Percentiles rank a stretch among this genome's conserved stretches.
phyloP scores from a whole-genome alignment of 306 rosid genomes.

The Vigna hirtella region DNA sequence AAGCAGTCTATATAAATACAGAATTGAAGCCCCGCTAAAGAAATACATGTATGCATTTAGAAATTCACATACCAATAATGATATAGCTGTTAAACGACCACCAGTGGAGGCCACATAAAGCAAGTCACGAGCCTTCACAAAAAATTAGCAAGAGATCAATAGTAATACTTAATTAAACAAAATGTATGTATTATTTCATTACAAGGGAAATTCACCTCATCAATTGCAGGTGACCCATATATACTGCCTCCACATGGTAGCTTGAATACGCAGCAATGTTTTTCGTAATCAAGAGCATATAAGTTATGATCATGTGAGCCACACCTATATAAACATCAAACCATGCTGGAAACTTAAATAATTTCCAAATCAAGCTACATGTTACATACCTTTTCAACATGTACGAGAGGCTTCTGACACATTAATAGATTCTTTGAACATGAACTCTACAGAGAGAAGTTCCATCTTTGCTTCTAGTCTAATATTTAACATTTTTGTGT shows the following conservation, averaged over 20 bases:
- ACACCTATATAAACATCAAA: conserved; percentile 71
- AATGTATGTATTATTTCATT: background rate
- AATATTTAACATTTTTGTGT: background rate
- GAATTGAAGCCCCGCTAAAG: conserved; percentile 15
- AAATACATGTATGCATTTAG: conserved; percentile 19
- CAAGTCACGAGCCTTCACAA: conserved; percentile 58
- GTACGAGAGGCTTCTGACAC: background rate
- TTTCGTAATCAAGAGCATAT: conserved; percentile 88
- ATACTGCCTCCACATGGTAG: conserved; percentile 89
- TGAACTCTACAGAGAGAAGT: background rate
- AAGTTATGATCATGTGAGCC: conserved; percentile 91
- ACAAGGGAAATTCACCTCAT: conserved; percentile 65
- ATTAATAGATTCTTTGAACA: background rate
- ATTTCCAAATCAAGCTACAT: conserved; percentile 25
- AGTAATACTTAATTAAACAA: conserved; percentile 31
- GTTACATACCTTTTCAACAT: background rate
- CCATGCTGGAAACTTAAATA: conserved; percentile 16
- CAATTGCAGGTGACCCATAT: conserved; percentile 89
- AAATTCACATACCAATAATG: conserved; percentile 54
- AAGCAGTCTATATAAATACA: conserved; percentile 13
- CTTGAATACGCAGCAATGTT: conserved; percentile 71
- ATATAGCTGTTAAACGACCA: conserved; percentile 77
- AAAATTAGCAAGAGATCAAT: conserved; percentile 27
- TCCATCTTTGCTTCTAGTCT: conserved; percentile 11
- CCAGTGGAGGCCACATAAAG: conserved; percentile 91